These are phyloP conservation scores for Meripilus lineatus DNA, from an alignment of 1,284 basidiomycete species.

Conservation along the genomic window DNA sequence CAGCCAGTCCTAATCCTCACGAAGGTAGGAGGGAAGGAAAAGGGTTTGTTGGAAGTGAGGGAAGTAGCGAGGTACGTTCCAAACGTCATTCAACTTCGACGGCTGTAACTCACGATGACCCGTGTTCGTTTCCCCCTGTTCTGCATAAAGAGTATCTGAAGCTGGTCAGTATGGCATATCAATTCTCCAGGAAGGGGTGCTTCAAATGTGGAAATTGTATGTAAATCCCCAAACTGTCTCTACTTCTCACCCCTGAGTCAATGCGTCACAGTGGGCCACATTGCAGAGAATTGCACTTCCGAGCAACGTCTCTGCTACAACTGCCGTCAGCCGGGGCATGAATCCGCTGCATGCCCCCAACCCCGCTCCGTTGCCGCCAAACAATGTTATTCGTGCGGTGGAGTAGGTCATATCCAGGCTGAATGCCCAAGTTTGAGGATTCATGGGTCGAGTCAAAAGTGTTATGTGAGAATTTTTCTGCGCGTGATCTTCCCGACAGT, in stretches of 20 bases:
- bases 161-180: slow-evolving; percentile 59
- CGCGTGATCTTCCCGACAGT: slow-evolving; percentile 3
- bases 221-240: slow-evolving; percentile 28
- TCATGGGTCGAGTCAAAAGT: slow-evolving; percentile 67
- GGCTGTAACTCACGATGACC: slow-evolving; percentile 8
- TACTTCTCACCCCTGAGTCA: slow-evolving; percentile 16
- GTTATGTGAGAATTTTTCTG: slow-evolving; percentile 53
- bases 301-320: slow-evolving; percentile 89
- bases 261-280: slow-evolving; percentile 68
- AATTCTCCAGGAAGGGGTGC: slow-evolving; percentile 78
- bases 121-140: too few relatives aligned
- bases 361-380: slow-evolving; percentile 74
- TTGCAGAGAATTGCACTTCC: slow-evolving; percentile 86
- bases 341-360: slow-evolving; percentile 82
- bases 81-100: background rate
- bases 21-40: slow-evolving; percentile 39
- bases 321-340: slow-evolving; percentile 86
- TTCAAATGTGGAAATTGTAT: slow-evolving; percentile 82
- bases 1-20: slow-evolving; percentile 35
- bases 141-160: slow-evolving; percentile 20
- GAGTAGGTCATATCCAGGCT: slow-evolving; percentile 71
- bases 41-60: slow-evolving; percentile 39
- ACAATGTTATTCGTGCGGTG: slow-evolving; percentile 79
- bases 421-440: slow-evolving; percentile 83
- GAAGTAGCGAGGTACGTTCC: slow-evolving; percentile 31